Base-by-base conservation (phyloP, 2,329 filamentous ascomycete genomes). In the Aspergillus calidoustus region DNA sequence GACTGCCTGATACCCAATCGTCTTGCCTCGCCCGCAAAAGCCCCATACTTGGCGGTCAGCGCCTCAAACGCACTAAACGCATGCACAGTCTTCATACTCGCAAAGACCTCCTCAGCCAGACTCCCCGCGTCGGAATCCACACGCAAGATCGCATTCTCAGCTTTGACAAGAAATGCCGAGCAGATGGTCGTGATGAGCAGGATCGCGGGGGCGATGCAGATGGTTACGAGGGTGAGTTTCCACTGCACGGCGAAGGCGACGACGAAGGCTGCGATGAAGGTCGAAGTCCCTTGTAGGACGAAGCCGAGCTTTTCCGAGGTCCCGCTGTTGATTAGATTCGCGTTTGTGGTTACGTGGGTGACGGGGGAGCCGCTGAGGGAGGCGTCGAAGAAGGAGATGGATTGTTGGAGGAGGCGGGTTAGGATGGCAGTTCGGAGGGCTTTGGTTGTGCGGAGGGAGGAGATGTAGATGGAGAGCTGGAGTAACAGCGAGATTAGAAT, bases 361-460 rank as follows among this genome's bases (percentile, higher is more conserved):
- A 93, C 97, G 63, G 98, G 91, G 77, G 97, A 95, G 60, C 94
- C 93, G 30, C 93, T 96, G 80, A 96, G 97, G 22, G 91, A 91
- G n/a, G 96, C 88, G 34, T 41, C 34, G 34, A 41, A 41, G 34
- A 41, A 41, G 34, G 34, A 41, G 34, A 41, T 41, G 34, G 34
- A 6, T 41, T 41, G 34, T 41, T 41, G 34, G 34, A 41, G 34
- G 34, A 41, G 34, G 34, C 34, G 34, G 4, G 34, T 41, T 2
- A 41, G 34, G 34, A 41, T 17, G 34, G 34, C 34, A 3, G 34
- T 41, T 41, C 34, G 34, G 9, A 41, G 34, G 34, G 34, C 11
- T 41, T 41, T 41, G 1, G 34, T 41, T 13, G 34, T 41, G 34
- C 34, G 34, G 34, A 41, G 34, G 11, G 34, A 41, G 9, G 34